Conservation (phyloP, 2,329 filamentous ascomycete species). For the Aspergillus sp. region DNA sequence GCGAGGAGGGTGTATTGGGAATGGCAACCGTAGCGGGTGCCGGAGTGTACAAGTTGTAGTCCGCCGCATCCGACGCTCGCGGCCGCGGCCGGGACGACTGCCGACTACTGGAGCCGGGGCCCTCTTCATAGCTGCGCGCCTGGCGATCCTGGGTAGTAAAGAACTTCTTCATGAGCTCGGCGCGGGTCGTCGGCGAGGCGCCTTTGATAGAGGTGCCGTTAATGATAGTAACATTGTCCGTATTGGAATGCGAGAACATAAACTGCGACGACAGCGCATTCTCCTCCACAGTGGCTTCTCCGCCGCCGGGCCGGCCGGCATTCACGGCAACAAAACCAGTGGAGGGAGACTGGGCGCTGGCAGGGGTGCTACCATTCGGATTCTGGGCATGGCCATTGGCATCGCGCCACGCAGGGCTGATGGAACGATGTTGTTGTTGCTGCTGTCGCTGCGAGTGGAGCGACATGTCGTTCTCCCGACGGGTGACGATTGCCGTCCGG, state of each 20-base stretch:
- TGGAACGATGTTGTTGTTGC: conserved; percentile 32
- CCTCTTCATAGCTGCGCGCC: conserved; percentile 41
- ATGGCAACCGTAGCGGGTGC: conserved; percentile 54
- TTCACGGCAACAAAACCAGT: conserved; percentile 63
- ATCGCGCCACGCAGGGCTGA: conserved; percentile 43
- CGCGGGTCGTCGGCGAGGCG: conserved; percentile 57
- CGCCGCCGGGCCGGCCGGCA: conserved; percentile 44
- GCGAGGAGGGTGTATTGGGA: conserved; percentile 55
- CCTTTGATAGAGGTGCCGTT: conserved; percentile 53
- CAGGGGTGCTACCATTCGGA: conserved; percentile 31
- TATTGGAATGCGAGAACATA: conserved; percentile 44
- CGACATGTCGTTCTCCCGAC: conserved; percentile 53
- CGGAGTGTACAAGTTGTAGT: conserved; percentile 44
- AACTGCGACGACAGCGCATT: conserved; percentile 38
- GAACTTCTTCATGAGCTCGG: conserved; percentile 65
- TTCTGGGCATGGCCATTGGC: conserved; percentile 29
- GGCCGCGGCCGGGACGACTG: conserved; percentile 34
- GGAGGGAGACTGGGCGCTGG: conserved; percentile 48
- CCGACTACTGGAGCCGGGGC: conserved; percentile 27
- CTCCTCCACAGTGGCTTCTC: conserved; percentile 36
- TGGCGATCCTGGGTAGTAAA: conserved; percentile 61
- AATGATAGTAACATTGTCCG: conserved; percentile 51
- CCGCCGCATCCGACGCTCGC: conserved; percentile 37
- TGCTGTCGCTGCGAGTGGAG: conserved; percentile 32
- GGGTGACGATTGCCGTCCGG: conserved; percentile 69